A percentile compares a stretch with the other conserved stretches of the same genome.
phyloP scores from a whole-genome alignment of 139 green algal species.

The Microglena sp. region DNA sequence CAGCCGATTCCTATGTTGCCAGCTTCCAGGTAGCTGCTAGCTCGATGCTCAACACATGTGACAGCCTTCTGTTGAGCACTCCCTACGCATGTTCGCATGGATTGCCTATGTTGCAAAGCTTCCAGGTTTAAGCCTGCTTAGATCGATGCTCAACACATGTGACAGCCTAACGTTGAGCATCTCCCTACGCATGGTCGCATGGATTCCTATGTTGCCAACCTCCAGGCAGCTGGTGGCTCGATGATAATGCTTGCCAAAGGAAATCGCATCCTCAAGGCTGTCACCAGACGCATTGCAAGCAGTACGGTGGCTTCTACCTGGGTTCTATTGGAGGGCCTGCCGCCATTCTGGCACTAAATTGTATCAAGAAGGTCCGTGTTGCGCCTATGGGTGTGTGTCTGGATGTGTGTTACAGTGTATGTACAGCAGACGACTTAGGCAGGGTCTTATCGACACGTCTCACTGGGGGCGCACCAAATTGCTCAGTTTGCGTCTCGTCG shows the following conservation, averaged over 20 bases:
- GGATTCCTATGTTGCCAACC: conserved; percentile 34
- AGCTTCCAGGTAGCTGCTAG: conserved; percentile 31
- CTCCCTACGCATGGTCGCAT: too few relatives aligned
- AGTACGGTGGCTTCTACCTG: conserved; percentile 41
- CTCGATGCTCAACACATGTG: too few relatives aligned
- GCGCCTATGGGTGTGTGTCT: not conserved
- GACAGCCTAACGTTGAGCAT: too few relatives aligned
- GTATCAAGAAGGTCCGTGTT: conserved; percentile 32
- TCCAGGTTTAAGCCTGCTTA: too few relatives aligned
- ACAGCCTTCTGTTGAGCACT: too few relatives aligned
- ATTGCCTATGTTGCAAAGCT: too few relatives aligned
- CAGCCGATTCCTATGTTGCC: conserved; percentile 39
- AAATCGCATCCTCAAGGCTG: conserved; percentile 20
- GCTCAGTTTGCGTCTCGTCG: too few relatives aligned
- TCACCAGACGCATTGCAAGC: conserved; percentile 21
- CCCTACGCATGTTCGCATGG: too few relatives aligned
- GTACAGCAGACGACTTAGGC: too few relatives aligned
- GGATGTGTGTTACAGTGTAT: not conserved
- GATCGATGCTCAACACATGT: too few relatives aligned
- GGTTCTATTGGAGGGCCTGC: conserved; percentile 35
- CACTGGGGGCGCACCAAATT: too few relatives aligned
- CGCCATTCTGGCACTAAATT: conserved; percentile 36
- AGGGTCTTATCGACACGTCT: too few relatives aligned
- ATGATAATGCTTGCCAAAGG: conserved; percentile 38
- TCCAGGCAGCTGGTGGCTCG: conserved; percentile 28